Percentiles rank a stretch among this genome's conserved stretches.
Evolutionary conservation across 768 basidiomycete genomes (phyloP).

Genomic region (Podaxis pistillaris): DNA sequence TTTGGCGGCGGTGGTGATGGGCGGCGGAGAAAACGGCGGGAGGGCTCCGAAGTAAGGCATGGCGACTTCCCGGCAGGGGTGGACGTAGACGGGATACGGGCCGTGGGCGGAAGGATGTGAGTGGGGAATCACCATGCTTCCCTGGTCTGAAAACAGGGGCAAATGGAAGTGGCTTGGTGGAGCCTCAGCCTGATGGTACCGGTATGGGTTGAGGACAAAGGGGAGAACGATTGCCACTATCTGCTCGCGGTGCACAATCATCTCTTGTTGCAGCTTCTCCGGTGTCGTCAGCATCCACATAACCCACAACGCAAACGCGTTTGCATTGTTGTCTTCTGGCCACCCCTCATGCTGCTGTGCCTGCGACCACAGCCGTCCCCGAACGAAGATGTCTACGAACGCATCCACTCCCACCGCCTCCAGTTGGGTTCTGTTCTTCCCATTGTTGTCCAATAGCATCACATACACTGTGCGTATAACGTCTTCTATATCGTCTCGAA

Average conservation of each 20-base stretch:
- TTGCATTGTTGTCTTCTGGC: slow-evolving; percentile 50
- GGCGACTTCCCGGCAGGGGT: slow-evolving; percentile 38
- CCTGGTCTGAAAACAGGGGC: slow-evolving; percentile 31
- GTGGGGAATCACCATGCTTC: slow-evolving; percentile 2
- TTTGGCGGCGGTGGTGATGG: slow-evolving; percentile 56
- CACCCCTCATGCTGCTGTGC: slow-evolving; percentile 42
- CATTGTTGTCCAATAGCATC: slow-evolving; percentile 68
- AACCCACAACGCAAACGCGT: slow-evolving; percentile 59
- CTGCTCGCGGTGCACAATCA: slow-evolving; percentile 22
- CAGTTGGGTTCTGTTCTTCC: slow-evolving; percentile 59
- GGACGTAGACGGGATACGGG: slow-evolving; percentile 20
- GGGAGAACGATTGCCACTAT: slow-evolving; percentile 29
- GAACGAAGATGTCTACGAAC: slow-evolving; percentile 46
- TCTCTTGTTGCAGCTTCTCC: slow-evolving; percentile 29
- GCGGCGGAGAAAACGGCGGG: slow-evolving; percentile 30
- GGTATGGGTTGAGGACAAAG: slow-evolving; percentile 42
- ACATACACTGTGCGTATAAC: slow-evolving; percentile 33
- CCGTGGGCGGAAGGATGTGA: slow-evolving; percentile 16
- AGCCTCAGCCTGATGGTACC: slow-evolving; percentile 48
- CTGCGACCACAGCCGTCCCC: slow-evolving; percentile 43
- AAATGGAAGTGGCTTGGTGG: slow-evolving; percentile 61
- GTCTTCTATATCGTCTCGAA: slow-evolving; percentile 28
- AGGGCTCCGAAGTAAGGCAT: slow-evolving; percentile 35
- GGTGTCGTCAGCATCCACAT: slow-evolving; percentile 53
- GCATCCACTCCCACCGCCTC: slow-evolving; percentile 45